These are phyloP conservation scores for Pseudomassariella vexata DNA, from an alignment of 2,329 filamentous ascomycete genomes.

Conservation along the genomic window DNA sequence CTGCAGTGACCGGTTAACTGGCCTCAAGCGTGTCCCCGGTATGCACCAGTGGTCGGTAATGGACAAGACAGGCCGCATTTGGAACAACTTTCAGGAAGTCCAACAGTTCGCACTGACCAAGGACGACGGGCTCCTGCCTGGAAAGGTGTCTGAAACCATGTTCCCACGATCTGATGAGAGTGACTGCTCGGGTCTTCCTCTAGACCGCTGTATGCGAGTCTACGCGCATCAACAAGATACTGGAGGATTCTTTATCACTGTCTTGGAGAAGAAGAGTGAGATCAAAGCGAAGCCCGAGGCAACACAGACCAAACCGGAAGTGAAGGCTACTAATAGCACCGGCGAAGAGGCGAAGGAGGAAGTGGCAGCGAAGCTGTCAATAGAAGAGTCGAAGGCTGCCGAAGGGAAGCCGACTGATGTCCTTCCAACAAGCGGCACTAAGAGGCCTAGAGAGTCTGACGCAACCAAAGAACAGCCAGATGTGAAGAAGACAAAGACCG, in stretches of 20 bases:
- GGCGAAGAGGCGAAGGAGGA: conserved; percentile 13
- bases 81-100: conserved; percentile 78
- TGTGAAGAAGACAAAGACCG: conserved; percentile 43
- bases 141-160: conserved; percentile 72
- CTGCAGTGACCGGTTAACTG: conserved; percentile 70
- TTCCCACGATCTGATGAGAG: conserved; percentile 60
- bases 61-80: conserved; percentile 76
- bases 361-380: conserved; percentile 20
- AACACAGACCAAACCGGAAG: conserved; percentile 33
- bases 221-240: conserved; percentile 96
- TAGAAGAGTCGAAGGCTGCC: conserved; percentile 28
- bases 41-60: conserved; percentile 84
- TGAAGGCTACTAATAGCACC: conserved; percentile 12
- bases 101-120: conserved; percentile 58
- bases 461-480: conserved; percentile 31
- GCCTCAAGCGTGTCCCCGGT: conserved; percentile 70
- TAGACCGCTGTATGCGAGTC: conserved; percentile 87
- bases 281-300: conserved; percentile 72
- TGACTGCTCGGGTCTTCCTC: conserved; percentile 59
- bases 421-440: conserved; percentile 22
- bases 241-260: conserved; percentile 94
- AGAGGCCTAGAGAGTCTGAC: conserved; percentile 27
- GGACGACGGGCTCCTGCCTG: conserved; percentile 54
- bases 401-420: conserved; percentile 25
- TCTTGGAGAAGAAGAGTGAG: conserved; percentile 85